Conservation (phyloP, 2,329 filamentous ascomycete genomes). For the Cyphellophora europaea region DNA sequence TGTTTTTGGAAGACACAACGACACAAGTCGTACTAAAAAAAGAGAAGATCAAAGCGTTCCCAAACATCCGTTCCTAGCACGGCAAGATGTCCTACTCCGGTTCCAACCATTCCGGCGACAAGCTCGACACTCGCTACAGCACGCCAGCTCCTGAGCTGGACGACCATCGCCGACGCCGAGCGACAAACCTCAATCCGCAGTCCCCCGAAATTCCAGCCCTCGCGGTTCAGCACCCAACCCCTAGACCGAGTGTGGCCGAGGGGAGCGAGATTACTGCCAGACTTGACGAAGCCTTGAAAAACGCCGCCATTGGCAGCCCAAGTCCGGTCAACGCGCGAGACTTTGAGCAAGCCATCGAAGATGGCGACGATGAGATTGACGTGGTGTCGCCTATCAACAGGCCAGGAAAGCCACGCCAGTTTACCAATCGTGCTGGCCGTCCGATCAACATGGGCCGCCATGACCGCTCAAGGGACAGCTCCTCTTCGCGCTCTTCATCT, state of each 20-base stretch:
- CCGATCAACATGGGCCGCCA: slow-evolving; percentile 25
- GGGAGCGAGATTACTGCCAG: slow-evolving; percentile 21
- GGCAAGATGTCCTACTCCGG: slow-evolving; percentile 37
- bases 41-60: no score
- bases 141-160: slow-evolving; percentile 62
- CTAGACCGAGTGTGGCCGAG: slow-evolving; percentile 25
- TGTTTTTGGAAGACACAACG: no score
- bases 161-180: slow-evolving; percentile 59
- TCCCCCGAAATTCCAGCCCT: slow-evolving; percentile 31
- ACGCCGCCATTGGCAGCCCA: background rate
- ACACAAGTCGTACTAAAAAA: no score
- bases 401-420: slow-evolving; percentile 20
- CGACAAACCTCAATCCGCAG: slow-evolving; percentile 39
- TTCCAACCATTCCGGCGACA: slow-evolving; percentile 53
- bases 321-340: slow-evolving; percentile 53
- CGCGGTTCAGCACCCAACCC: slow-evolving; percentile 11
- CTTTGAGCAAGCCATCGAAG: slow-evolving; percentile 75
- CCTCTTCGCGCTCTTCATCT: slow-evolving; percentile 61
- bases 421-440: slow-evolving; percentile 16
- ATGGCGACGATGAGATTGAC: slow-evolving; percentile 26
- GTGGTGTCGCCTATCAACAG: slow-evolving; percentile 21
- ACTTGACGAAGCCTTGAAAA: background rate
- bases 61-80: no score
- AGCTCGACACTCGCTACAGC: slow-evolving; percentile 51
- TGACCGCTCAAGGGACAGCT: slow-evolving; percentile 38